Base-by-base conservation (phyloP, 805 yeast genomes). In the Zygotorulaspora chibaensis region DNA sequence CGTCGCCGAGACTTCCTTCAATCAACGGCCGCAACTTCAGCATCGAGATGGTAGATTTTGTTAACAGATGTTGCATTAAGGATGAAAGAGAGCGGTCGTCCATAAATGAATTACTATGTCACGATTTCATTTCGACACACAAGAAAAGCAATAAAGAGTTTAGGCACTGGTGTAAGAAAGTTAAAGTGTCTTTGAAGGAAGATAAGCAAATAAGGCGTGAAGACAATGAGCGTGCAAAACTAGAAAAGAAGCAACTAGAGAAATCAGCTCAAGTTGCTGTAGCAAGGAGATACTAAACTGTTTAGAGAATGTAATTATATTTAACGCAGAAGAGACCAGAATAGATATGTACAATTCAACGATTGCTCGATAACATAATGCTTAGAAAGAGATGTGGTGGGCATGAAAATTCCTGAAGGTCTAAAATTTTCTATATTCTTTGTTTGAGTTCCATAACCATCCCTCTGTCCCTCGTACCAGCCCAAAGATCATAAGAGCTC, bases 41-140 rank as follows among this genome's bases (percentile, higher is more conserved):
- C 66, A 74, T 45, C 58, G 79, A 56, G 29, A 69, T 90, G 52
- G 76, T 87, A 52, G 73, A 73, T 40, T 87, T 90, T 61, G 83
- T 91, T 13, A 83, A 81, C 51, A 67, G 75, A 33, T 90, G 97
- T 57, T 71, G 89, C 57, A 72, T 78, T 36, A 87, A 84, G 60
- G 89, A 84, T 51, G 87, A 81, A 37, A 56, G 59, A 9, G 76
- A 73, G 42, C 72, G 99, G 48, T 80, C 85, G 17, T 80, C 83
- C 0, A 95, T 96, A 0, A 76, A 77, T 53, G 88, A 85, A 37
- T 66, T 93, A 20, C 67, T 85, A 45, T 25, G 59, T 47, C 71
- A 70, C 62, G 59, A 65, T 44, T 57, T 67, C 55, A 59, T 69
- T 12, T 17, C 48, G 29, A 65, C 62, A 33, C 70, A 70, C 45